Conservation (phyloP, 192 early-diverging fungal species). For the Backusella westeae region DNA sequence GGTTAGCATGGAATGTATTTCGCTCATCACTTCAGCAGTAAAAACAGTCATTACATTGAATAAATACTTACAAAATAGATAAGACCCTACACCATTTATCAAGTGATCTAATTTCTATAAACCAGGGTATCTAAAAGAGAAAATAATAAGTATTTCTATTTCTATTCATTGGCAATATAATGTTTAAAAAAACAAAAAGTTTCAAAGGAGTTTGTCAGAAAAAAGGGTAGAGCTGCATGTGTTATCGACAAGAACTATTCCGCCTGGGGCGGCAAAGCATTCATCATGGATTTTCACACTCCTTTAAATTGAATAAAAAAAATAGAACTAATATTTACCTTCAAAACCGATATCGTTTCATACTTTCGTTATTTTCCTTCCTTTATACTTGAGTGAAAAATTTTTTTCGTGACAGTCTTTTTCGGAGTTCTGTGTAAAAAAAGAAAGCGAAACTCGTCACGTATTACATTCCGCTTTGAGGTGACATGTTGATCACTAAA, state of each 20-base stretch:
- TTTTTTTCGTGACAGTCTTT: background rate
- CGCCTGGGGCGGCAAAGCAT: slow-evolving; percentile 8
- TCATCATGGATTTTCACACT: background rate
- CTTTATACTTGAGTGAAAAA: background rate
- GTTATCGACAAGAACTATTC: slow-evolving; percentile 4
- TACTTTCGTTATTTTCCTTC: background rate
- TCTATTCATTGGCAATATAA: background rate
- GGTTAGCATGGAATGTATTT: slow-evolving; percentile 6
- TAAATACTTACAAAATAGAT: background rate
- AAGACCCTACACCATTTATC: background rate
- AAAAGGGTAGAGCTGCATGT: slow-evolving; percentile 4
- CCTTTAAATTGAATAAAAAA: background rate
- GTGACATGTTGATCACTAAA: no score
- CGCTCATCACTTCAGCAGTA: background rate
- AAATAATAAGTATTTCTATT: background rate
- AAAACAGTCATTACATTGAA: background rate
- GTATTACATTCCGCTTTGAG: background rate
- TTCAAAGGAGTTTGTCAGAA: background rate
- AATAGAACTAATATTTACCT: slow-evolving; percentile 2
- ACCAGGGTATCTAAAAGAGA: background rate
- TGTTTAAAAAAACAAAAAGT: background rate
- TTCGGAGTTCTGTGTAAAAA: background rate
- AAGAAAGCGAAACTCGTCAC: background rate
- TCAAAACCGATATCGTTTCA: background rate
- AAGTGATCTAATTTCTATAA: background rate